A percentile compares a stretch with the other conserved stretches of the same genome.
phyloP scores from a whole-genome alignment of 2,329 filamentous ascomycete genomes.

The Harringtonia lauricola region DNA sequence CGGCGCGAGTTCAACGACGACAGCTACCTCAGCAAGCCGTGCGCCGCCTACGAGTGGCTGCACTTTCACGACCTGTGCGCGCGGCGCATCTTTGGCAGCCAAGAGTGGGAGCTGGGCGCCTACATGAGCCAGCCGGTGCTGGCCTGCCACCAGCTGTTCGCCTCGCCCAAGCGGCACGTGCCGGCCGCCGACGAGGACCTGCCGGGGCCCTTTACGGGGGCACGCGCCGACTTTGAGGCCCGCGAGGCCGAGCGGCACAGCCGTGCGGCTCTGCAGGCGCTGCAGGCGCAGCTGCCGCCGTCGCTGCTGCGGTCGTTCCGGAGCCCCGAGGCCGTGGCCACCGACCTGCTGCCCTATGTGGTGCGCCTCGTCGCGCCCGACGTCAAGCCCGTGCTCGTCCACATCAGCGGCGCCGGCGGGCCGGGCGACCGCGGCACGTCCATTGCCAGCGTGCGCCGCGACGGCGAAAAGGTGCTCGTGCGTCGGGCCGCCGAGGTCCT shows the following conservation, averaged over 20 bases:
- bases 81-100: constrained; percentile 64
- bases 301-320: constrained; percentile 68
- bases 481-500: constrained; percentile 70
- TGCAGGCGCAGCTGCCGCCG: constrained; percentile 63
- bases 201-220: constrained; percentile 66
- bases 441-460: constrained; percentile 73
- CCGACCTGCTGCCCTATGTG: constrained; percentile 76
- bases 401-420: constrained; percentile 47
- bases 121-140: constrained; percentile 82
- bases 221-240: constrained; percentile 70
- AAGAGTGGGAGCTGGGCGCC: constrained; percentile 84
- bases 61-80: constrained; percentile 84
- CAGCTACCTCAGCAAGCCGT: constrained; percentile 78
- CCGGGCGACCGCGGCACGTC: constrained; percentile 46
- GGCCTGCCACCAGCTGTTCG: constrained; percentile 86
- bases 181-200: constrained; percentile 25
- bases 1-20: constrained; percentile 89
- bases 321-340: constrained; percentile 64
- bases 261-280: constrained; percentile 56
- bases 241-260: constrained; percentile 73
- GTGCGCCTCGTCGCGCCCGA: constrained; percentile 77
- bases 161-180: constrained; percentile 50
- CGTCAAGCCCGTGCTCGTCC: constrained; percentile 78
- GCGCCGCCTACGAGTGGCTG: constrained; percentile 85
- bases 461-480: constrained; percentile 73